These are phyloP conservation scores for Zygosaccharomyces bisporus DNA, from an alignment of 805 yeast genomes.

Conservation along the genomic window DNA sequence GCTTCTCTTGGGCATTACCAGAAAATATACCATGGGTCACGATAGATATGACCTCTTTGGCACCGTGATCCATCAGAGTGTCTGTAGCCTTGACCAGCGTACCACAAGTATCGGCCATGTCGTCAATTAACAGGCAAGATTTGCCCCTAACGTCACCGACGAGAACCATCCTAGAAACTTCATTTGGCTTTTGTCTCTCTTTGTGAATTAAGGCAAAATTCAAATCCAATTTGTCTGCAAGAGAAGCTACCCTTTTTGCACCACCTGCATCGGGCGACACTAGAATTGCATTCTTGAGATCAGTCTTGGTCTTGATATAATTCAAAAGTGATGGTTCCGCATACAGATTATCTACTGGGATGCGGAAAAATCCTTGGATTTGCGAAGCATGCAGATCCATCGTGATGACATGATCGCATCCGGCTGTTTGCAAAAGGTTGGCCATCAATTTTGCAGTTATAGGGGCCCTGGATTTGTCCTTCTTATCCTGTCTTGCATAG, in stretches of 20 bases:
- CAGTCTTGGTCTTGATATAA: conserved; percentile 67
- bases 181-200: conserved; percentile 93
- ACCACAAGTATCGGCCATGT: conserved; percentile 99
- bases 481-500: conserved; percentile 95
- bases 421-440: conserved; percentile 85
- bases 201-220: conserved; percentile 95
- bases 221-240: conserved; percentile 88
- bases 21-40: conserved; percentile 95
- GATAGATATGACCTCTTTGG: conserved; percentile 81
- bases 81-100: conserved; percentile 94
- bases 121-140: conserved; percentile 85
- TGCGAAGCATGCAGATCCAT: conserved; percentile 98
- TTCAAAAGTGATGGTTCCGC: conserved; percentile 90
- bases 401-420: conserved; percentile 92
- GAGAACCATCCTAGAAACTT: conserved; percentile 89
- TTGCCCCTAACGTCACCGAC: conserved; percentile 91
- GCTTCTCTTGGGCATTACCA: conserved; percentile 72
- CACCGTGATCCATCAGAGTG: conserved; percentile 73
- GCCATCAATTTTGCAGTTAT: conserved; percentile 94
- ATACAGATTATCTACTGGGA: conserved; percentile 92
- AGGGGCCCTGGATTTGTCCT: conserved; percentile 94
- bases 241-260: conserved; percentile 91
- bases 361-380: conserved; percentile 93
- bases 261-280: conserved; percentile 99
- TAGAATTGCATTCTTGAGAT: conserved; percentile 59